These are phyloP conservation scores for Dalbergia cultrata DNA, from an alignment of 306 rosid genomes.

Conservation along the genomic window DNA sequence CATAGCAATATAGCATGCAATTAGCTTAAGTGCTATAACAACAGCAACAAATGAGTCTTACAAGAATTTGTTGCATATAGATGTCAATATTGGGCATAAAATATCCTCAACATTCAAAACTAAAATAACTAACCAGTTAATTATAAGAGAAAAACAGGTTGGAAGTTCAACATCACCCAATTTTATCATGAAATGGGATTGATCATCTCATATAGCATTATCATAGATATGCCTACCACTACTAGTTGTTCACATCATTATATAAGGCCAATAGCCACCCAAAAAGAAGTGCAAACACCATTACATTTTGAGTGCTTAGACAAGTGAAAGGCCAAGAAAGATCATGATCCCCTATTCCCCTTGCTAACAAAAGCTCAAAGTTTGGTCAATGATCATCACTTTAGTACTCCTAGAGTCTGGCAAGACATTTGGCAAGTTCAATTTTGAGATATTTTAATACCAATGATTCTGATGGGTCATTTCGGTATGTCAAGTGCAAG, in stretches of 20 bases:
- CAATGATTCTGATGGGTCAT: background rate
- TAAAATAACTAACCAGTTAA: slow-evolving; percentile 16
- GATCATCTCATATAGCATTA: slow-evolving; percentile 17
- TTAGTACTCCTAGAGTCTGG: slow-evolving; percentile 8
- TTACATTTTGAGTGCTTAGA: slow-evolving; percentile 16
- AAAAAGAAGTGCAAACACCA: background rate
- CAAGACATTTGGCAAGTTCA: slow-evolving; percentile 8
- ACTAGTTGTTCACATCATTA: slow-evolving; percentile 4
- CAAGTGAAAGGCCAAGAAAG: background rate
- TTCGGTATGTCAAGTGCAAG: background rate
- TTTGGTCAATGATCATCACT: slow-evolving; percentile 2
- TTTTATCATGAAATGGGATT: slow-evolving; percentile 29
- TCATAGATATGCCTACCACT: slow-evolving; percentile 11
- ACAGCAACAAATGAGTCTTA: background rate
- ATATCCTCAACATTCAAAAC: slow-evolving; percentile 28
- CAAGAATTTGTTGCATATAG: slow-evolving; percentile 16
- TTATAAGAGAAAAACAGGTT: background rate
- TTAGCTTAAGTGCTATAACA: background rate
- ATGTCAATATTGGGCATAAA: slow-evolving; percentile 23
- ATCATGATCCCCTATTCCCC: background rate
- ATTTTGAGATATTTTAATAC: background rate
- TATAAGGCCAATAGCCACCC: background rate
- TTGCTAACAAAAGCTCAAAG: slow-evolving; percentile 15
- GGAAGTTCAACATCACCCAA: slow-evolving; percentile 18
- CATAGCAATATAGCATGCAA: background rate